These are phyloP conservation scores for Colletotrichum agaves DNA, from an alignment of 2,329 filamentous ascomycete genomes.

Conservation along the genomic window DNA sequence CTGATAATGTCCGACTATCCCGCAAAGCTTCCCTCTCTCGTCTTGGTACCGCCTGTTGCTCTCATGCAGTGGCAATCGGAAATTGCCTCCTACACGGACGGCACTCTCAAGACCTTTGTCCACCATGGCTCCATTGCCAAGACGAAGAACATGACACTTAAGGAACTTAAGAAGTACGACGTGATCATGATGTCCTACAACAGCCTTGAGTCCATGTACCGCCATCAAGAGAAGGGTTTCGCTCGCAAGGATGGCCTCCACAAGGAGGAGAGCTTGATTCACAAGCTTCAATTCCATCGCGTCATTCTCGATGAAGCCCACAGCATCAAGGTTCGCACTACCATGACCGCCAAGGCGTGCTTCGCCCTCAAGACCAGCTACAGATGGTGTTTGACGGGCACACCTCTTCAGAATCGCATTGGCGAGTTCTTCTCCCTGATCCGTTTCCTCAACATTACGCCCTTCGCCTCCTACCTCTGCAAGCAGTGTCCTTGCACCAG, in stretches of 20 bases:
- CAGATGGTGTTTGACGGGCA: slow-evolving; percentile 96
- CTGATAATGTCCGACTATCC: slow-evolving; percentile 98
- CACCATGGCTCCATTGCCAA: slow-evolving; percentile 90
- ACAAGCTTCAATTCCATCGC: slow-evolving; percentile 87
- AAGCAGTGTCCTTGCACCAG: slow-evolving; percentile 84
- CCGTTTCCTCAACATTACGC: slow-evolving; percentile 87
- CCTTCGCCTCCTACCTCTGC: slow-evolving; percentile 95
- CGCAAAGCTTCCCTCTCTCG: slow-evolving; percentile 79
- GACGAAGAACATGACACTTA: slow-evolving; percentile 78
- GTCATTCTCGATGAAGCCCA: slow-evolving; percentile 96
- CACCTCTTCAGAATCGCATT: slow-evolving; percentile 95
- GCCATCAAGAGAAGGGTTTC: slow-evolving; percentile 93
- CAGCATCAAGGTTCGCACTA: slow-evolving; percentile 90
- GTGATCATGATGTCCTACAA: slow-evolving; percentile 99
- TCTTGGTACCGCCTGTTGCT: slow-evolving; percentile 91
- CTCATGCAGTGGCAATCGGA: slow-evolving; percentile 95
- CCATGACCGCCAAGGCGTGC: slow-evolving; percentile 93
- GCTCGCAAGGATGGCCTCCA: slow-evolving; percentile 81
- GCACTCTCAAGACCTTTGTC: slow-evolving; percentile 88
- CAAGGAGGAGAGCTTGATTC: slow-evolving; percentile 84
- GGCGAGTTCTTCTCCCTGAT: slow-evolving; percentile 96
- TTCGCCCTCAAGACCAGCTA: slow-evolving; percentile 89
- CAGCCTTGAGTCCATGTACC: slow-evolving; percentile 88
- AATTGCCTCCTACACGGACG: slow-evolving; percentile 84
- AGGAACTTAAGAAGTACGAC: slow-evolving; percentile 83